Percentiles rank a stretch among this genome's conserved stretches.
Evolutionary conservation across 2,329 filamentous ascomycete species (phyloP).

Genomic region (Geoglossum cookeanum): DNA sequence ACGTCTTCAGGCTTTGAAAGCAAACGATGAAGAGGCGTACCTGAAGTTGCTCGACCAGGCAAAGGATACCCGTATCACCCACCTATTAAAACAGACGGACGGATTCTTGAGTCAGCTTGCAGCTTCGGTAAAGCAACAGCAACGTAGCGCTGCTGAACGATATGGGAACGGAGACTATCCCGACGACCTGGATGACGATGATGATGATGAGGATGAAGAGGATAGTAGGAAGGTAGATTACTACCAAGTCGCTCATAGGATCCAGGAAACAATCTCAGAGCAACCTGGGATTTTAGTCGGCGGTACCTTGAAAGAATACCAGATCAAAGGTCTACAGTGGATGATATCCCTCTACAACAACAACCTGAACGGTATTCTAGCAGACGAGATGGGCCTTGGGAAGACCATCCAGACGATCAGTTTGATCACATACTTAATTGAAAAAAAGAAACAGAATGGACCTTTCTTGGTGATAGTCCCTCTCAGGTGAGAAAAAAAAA

Average conservation of each 20-base stretch:
- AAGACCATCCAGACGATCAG: constrained; percentile 99
- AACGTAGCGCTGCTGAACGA: constrained; percentile 59
- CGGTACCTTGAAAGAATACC: constrained; percentile 89
- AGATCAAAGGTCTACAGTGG: constrained; percentile 96
- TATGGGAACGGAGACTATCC: constrained; percentile 44
- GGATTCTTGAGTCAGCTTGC: constrained; percentile 93
- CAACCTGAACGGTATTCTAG: constrained; percentile 95
- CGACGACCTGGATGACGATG: constrained; percentile 43
- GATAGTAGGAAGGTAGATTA: constrained; percentile 78
- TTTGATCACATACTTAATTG: constrained; percentile 90
- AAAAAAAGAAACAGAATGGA: constrained; percentile 78
- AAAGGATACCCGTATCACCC: constrained; percentile 97
- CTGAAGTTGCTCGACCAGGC: constrained; percentile 94
- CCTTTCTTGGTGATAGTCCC: constrained; percentile 95
- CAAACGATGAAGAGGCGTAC: constrained; percentile 98
- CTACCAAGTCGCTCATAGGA: constrained; percentile 90
- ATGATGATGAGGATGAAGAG: constrained; percentile 49
- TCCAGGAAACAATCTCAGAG: constrained; percentile 74
- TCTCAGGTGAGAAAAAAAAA: constrained; percentile 22
- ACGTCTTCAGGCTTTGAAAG: constrained; percentile 95
- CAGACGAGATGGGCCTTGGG: constrained; percentile 98
- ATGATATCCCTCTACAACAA: constrained; percentile 99
- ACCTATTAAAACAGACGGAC: constrained; percentile 89
- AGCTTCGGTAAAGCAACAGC: constrained; percentile 82
- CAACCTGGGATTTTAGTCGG: constrained; percentile 81